Conservation (phyloP, 1,284 basidiomycete species). For the Flammula alnicola region DNA sequence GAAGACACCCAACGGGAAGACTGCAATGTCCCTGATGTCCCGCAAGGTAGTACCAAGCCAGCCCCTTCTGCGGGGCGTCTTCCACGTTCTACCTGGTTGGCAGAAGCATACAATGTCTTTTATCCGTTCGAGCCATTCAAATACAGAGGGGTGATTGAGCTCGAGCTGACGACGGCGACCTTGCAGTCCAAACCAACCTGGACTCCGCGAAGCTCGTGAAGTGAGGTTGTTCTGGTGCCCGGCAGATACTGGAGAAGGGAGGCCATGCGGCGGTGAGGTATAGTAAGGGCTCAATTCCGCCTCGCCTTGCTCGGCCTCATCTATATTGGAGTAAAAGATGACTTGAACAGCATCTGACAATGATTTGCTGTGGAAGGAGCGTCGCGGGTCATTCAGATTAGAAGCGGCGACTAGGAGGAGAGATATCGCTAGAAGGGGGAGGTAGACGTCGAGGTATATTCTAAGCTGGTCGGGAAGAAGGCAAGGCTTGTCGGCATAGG, state of each 20-base stretch:
- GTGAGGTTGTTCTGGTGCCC: conserved; percentile 5
- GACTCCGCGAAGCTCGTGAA: conserved; percentile 7
- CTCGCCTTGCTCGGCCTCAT: conserved; percentile 9
- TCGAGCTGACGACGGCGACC: conserved; percentile 12
- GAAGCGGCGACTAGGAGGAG: conserved; percentile 41
- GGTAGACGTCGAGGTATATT: conserved; percentile 67
- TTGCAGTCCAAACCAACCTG: conserved; percentile 17
- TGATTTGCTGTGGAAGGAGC: conserved; percentile 12
- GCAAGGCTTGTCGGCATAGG: conserved; percentile 62
- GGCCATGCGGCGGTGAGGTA: conserved; percentile 9
- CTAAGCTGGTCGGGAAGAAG: conserved; percentile 73
- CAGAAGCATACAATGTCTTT: conserved; percentile 8
- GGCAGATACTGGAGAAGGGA: conserved; percentile 5
- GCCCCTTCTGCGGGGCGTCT: conserved; percentile 16
- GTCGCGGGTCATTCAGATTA: conserved; percentile 30
- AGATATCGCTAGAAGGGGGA: conserved; percentile 49
- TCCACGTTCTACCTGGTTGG: conserved; percentile 5
- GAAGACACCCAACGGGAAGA: conserved; percentile 45
- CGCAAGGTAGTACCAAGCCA: conserved; percentile 29
- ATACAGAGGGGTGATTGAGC: not conserved
- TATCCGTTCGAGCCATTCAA: conserved; percentile 3
- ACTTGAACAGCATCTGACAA: conserved; percentile 1
- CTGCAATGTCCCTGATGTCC: conserved; percentile 44
- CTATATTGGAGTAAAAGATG: conserved; percentile 5
- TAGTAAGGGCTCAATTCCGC: conserved; percentile 9